These are phyloP conservation scores for Cryptococcus wingfieldii DNA, from an alignment of 1,284 basidiomycete species.

Conservation along the genomic window DNA sequence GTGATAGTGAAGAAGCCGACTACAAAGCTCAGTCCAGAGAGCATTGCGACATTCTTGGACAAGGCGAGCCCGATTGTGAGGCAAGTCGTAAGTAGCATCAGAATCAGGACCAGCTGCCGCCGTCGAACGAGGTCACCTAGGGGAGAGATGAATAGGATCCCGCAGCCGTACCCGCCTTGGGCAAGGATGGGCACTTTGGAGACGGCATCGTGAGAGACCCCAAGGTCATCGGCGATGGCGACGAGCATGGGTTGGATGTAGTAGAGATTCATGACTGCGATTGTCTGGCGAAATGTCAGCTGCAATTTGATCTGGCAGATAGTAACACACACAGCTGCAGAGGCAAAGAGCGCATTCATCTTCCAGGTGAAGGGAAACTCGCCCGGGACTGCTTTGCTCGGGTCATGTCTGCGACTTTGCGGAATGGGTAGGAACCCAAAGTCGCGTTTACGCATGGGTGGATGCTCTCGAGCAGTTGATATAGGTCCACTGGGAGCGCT, in stretches of 20 bases:
- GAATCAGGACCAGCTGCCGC: constrained; percentile 55
- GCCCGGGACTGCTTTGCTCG: constrained; percentile 20
- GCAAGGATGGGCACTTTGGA: constrained; percentile 57
- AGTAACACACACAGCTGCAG: constrained; percentile 59
- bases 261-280: constrained; percentile 58
- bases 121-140: constrained; percentile 63
- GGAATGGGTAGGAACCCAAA: constrained; percentile 63
- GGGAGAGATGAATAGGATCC: constrained; percentile 61
- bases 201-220: constrained; percentile 58
- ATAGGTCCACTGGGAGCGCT: too few relatives aligned
- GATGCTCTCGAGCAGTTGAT: background rate
- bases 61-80: constrained; percentile 60
- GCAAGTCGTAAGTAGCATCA: constrained; percentile 52
- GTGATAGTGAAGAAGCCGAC: constrained; percentile 57
- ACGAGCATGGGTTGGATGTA: constrained; percentile 67
- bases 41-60: constrained; percentile 53
- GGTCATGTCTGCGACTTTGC: constrained; percentile 58
- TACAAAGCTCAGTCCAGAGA: constrained; percentile 59
- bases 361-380: constrained; percentile 56
- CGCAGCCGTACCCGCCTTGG: constrained; percentile 54
- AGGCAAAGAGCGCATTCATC: constrained; percentile 62
- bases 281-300: constrained; percentile 13
- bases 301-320: background rate
- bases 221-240: constrained; percentile 51
- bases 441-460: constrained; percentile 25